A percentile compares a stretch with the other conserved stretches of the same genome.
phyloP scores from a whole-genome alignment of 495 filamentous ascomycete species.

The Cenococcum geophilum region DNA sequence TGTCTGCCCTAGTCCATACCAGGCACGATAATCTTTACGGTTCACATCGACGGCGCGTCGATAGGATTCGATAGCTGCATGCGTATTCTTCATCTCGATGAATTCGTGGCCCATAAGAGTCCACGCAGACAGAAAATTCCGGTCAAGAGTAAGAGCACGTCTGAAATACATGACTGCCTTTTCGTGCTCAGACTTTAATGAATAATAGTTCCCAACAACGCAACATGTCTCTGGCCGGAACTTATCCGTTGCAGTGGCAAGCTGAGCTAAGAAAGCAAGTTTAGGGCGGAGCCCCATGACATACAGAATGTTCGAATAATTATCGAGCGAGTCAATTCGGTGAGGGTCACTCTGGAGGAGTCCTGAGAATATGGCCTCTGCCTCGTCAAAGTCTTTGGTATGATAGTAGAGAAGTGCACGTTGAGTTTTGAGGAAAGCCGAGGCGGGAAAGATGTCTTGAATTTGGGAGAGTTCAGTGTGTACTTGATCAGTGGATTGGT shows the following conservation, averaged over 20 bases:
- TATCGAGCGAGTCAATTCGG: constrained; percentile 81
- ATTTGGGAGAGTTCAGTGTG: constrained; percentile 70
- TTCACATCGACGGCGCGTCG: constrained; percentile 94
- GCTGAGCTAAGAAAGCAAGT: constrained; percentile 83
- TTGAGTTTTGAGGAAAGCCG: constrained; percentile 83
- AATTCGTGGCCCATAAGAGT: constrained; percentile 99
- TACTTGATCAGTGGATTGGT: constrained; percentile 68
- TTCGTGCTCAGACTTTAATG: constrained; percentile 85
- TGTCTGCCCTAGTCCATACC: constrained; percentile 95
- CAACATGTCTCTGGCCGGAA: constrained; percentile 97
- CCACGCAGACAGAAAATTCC: constrained; percentile 89
- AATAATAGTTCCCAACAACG: constrained; percentile 96
- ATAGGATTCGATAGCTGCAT: constrained; percentile 96
- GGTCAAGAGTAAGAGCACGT: constrained; percentile 88
- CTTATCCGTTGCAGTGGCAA: constrained; percentile 84
- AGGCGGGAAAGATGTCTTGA: constrained; percentile 73
- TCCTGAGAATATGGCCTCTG: constrained; percentile 77
- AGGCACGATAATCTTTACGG: constrained; percentile 92
- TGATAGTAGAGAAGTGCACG: constrained; percentile 86
- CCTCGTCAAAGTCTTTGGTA: constrained; percentile 83
- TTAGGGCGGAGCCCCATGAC: constrained; percentile 83
- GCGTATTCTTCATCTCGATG: constrained; percentile 98
- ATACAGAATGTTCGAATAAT: constrained; percentile 95
- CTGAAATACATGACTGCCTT: constrained; percentile 98
- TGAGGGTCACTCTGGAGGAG: constrained; percentile 76